Evolutionary conservation across 2,329 filamentous ascomycete species (phyloP).

Genomic region (Calonectria pteridis): DNA sequence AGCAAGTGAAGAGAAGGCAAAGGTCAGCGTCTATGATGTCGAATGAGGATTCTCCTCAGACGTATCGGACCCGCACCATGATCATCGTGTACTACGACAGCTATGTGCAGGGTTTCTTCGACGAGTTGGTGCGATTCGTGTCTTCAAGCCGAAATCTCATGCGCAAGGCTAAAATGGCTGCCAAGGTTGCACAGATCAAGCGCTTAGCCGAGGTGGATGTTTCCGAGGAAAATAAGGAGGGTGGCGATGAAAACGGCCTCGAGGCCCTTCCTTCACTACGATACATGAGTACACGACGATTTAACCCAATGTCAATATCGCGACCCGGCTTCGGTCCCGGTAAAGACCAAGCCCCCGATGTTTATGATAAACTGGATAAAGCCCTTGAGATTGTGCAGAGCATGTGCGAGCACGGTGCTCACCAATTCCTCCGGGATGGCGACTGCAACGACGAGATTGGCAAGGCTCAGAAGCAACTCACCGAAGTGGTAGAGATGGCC

Average conservation of each 20-base stretch:
- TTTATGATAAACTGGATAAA: constrained; percentile 82
- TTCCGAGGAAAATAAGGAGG: constrained; percentile 61
- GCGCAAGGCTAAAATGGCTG: constrained; percentile 88
- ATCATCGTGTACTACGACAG: constrained; percentile 95
- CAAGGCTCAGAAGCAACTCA: constrained; percentile 75
- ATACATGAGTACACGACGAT: constrained; percentile 55
- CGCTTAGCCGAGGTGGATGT: constrained; percentile 71
- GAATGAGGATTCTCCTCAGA: constrained; percentile 60
- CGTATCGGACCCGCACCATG: constrained; percentile 79
- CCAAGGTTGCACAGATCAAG: constrained; percentile 76
- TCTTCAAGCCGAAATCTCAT: constrained; percentile 85
- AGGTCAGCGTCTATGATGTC: constrained; percentile 66
- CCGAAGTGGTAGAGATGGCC: constrained; percentile 72
- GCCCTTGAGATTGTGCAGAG: constrained; percentile 83
- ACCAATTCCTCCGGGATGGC: constrained; percentile 89
- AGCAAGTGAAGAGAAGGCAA: constrained; percentile 62
- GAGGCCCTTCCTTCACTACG: constrained; percentile 54
- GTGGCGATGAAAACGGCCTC: constrained; percentile 47
- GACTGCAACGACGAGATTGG: constrained; percentile 84
- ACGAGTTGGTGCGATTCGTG: constrained; percentile 84
- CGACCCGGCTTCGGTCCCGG: constrained; percentile 42
- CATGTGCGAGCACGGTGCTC: constrained; percentile 87
- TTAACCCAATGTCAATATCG: constrained; percentile 46
- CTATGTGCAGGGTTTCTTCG: constrained; percentile 85
- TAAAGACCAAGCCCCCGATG: constrained; percentile 53